Evolutionary conservation across 345 rosid genomes (phyloP), one percentile per base, ranked within the genome.

Genomic region (Clarkia xantiana): DNA sequence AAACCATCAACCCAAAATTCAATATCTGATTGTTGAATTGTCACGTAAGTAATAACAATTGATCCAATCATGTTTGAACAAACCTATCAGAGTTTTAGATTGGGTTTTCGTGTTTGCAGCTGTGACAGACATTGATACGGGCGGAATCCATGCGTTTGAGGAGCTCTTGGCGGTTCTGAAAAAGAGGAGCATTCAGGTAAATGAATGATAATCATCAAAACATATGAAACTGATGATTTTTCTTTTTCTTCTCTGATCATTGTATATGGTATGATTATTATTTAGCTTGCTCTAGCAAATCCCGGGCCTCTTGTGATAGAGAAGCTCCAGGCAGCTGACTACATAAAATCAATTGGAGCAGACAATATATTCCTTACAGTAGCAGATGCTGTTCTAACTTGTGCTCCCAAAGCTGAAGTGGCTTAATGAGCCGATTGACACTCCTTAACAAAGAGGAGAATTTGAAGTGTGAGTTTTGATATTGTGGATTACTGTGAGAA

Each of bases 321-420:
- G 25, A 52, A 40, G 55, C 55, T 52, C 9, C n/a, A 39, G 4
- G 45, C 34, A 52, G 10, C 54, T 9, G 14, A 52, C 10, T 18
- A 36, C 14, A 25, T 18, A 19, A 15, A 18, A 23, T 6, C 17
- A 29, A 52, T 51, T 5, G 54, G 55, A 10, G 23, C 15, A 25
- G 55, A 52, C 55, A 52, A 18, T 14, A 18, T 40, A 20, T 52
- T 52, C 55, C 45, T 52, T 18, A 51, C 54, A 0, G 54, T 51
- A 8, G 18, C 54, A 2, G 54, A 51, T 34, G 54, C 55, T 12
- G 45, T 52, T 11, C 16, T 18, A 1, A 38, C 55, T 14, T 52
- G 55, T 10, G 23, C 55, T 10, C 55, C 55, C 0, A 52, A 52
- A 18, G 19, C 18, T 13, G 53, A 34, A 29, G 41, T 15, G 11